Evolutionary conservation across 2,329 filamentous ascomycete species (phyloP), one percentile per base, ranked within the genome.

Genomic region (Stagonosporopsis vannaccii): DNA sequence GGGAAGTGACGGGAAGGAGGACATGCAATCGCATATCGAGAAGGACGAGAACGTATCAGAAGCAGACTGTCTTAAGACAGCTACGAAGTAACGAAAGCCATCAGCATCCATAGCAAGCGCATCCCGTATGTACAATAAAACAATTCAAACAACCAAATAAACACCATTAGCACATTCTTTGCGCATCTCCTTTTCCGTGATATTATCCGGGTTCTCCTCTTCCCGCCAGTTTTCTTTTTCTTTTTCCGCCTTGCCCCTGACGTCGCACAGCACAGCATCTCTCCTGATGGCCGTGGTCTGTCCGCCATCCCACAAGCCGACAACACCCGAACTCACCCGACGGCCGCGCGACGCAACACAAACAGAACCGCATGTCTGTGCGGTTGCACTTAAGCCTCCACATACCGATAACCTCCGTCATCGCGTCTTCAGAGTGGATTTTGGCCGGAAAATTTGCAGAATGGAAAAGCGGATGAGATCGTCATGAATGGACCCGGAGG

Each of bases 301-400:
- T 40, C 47, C 53, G 19, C 30, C 37, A 48, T 43, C 13, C 25
- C 35, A 44, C 42, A 33, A 44, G 42, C 53, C 53, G 53, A 51
- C n/a, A 43, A 30, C 42, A 51, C 53, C 53, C 53, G 53, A 48
- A 22, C 47, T 25, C 52, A 44, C 48, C 52, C 47, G 47, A 23
- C 53, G 53, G 53, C 53, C 53, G 53, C 53, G 53, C 53, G 47
- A 56, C 42, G 20, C 47, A 56, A 51, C 52, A 50, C 41, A 35
- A 50, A 11, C 53, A 56, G 47, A 56, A 42, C 53, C 47, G 37
- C 47, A 56, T 25, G 53, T 51, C 53, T 51, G 53, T 56, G 53
- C 53, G 42, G 17, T 36, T 13, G 32, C 8, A 51, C 36, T n/a
- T 22, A 12, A 51, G 26, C 43, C 48, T 43, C 47, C 47, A 56